Conservation (phyloP, 257 asterid genomes). For the Asclepias syriaca region DNA sequence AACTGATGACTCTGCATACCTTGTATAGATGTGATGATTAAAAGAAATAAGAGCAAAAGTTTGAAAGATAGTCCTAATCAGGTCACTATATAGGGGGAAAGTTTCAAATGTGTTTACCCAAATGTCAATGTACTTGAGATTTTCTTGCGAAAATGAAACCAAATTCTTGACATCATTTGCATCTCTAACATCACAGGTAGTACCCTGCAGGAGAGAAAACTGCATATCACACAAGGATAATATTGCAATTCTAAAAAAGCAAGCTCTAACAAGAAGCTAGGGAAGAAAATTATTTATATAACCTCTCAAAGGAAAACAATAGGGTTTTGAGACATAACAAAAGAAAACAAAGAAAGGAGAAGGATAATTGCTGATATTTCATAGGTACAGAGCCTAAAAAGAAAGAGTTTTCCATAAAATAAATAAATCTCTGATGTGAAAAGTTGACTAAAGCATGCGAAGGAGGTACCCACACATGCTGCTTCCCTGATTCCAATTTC, state of each 20-base stretch:
- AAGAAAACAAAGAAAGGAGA: neutral
- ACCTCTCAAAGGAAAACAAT: neutral
- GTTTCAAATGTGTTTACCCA: conserved; percentile 50
- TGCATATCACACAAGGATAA: neutral
- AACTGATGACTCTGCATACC: neutral
- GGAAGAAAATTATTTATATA: neutral
- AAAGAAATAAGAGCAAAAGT: neutral
- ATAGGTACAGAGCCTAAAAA: neutral
- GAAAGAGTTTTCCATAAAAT: neutral
- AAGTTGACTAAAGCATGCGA: conserved; percentile 31
- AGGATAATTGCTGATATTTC: neutral
- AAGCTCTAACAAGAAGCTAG: neutral
- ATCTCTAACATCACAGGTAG: conserved; percentile 77
- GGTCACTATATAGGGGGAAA: conserved; percentile 14
- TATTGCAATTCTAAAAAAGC: neutral
- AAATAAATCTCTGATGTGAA: conserved; percentile 1
- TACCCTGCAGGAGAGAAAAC: conserved; percentile 60
- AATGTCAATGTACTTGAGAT: conserved; percentile 69
- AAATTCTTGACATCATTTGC: conserved; percentile 66
- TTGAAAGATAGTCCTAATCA: neutral
- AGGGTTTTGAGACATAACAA: neutral
- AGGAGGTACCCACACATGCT: conserved; percentile 99
- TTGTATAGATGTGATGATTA: neutral
- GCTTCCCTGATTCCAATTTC: conserved; percentile 79
- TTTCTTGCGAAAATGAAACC: conserved; percentile 69